Evolutionary conservation across 768 basidiomycete species (phyloP).

Genomic region (Podaxis sp.): DNA sequence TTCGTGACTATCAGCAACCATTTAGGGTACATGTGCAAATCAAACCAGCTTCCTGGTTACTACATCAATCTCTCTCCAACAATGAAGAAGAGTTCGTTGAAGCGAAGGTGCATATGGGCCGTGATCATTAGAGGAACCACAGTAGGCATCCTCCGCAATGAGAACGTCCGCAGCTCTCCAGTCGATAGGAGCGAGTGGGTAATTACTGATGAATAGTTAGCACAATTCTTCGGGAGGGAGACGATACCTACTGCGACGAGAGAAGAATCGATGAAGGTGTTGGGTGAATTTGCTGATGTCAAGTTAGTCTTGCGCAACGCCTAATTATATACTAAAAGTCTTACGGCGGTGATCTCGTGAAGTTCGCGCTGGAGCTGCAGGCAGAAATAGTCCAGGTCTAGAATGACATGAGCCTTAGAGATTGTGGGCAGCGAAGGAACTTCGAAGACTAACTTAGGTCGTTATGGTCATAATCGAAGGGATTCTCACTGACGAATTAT

Average conservation of each 20-base stretch:
- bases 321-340: neutral
- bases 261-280: neutral
- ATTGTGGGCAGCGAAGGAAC: neutral
- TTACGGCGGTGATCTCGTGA: slow-evolving; percentile 3
- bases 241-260: neutral
- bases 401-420: neutral
- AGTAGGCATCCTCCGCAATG: neutral
- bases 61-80: neutral
- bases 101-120: neutral
- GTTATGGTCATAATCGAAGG: neutral
- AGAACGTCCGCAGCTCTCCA: neutral
- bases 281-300: neutral
- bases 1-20: too few relatives aligned
- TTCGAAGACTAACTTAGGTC: neutral
- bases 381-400: neutral
- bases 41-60: neutral
- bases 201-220: neutral
- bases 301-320: neutral
- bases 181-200: neutral
- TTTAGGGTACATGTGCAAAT: neutral
- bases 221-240: too few relatives aligned
- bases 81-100: neutral
- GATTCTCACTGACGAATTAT: neutral
- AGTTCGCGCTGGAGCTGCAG: slow-evolving; percentile 1
- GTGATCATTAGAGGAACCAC: neutral